Evolutionary conservation across 768 basidiomycete genomes (phyloP).

Genomic region (Coprinopsis strossmayeri): DNA sequence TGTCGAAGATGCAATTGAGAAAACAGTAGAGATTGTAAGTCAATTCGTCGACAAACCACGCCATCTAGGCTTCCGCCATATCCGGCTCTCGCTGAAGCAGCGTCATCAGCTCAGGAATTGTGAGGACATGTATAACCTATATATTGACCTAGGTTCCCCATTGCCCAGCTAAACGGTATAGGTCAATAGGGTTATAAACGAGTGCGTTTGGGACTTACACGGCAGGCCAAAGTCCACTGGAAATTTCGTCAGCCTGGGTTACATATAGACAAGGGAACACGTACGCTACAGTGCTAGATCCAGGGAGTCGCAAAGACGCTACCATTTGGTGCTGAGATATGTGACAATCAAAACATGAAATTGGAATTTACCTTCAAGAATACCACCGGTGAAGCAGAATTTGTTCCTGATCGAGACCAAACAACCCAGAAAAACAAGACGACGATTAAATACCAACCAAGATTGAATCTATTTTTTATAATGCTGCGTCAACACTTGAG

Average conservation of each 20-base stretch:
- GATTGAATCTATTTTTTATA: conserved; percentile 28
- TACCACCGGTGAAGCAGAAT: conserved; percentile 70
- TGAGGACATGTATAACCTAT: no score
- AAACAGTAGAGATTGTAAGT: background rate
- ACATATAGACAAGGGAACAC: background rate
- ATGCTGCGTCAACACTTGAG: no score
- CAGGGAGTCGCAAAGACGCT: conserved; percentile 28
- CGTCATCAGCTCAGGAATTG: no score
- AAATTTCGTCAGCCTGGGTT: background rate
- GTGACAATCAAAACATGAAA: background rate
- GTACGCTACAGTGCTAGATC: conserved; percentile 24
- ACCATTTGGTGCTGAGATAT: background rate
- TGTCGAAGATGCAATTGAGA: conserved; percentile 7
- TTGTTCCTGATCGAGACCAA: conserved; percentile 25
- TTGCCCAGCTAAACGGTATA: conserved; percentile 27
- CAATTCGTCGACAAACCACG: conserved; percentile 11
- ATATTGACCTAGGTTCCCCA: conserved; percentile 58
- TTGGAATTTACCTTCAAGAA: conserved; percentile 33
- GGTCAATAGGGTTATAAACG: background rate
- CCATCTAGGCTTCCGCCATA: conserved; percentile 66
- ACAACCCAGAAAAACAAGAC: no score
- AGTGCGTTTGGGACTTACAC: no score
- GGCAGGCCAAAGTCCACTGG: conserved; percentile 41
- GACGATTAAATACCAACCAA: no score
- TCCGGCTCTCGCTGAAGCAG: no score